phyloP scores from a whole-genome alignment of 345 rosid genomes.

The Pseudoturritis turrita region DNA sequence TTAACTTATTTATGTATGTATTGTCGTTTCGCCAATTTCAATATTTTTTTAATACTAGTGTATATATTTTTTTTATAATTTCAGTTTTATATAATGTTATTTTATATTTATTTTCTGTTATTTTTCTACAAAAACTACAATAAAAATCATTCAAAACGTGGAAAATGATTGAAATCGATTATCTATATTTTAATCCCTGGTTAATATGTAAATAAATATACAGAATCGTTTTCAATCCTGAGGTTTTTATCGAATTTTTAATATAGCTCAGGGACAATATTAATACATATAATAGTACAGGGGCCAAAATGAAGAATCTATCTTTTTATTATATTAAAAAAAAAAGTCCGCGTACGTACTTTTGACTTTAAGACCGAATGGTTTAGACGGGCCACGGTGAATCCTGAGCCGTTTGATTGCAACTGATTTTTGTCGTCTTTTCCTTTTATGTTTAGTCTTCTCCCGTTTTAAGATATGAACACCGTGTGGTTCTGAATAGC shows the following conservation, averaged over 20 bases:
- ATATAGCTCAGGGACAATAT: background rate
- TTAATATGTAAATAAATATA: background rate
- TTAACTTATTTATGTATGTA: too few species aligned
- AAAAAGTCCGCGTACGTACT: background rate
- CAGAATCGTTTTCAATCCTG: background rate
- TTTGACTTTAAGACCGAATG: conserved; percentile 30
- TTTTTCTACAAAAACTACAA: background rate
- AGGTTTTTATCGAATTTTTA: background rate
- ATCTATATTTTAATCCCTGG: background rate
- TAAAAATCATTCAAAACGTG: background rate
- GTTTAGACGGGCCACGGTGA: conserved; percentile 5
- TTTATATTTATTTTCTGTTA: background rate
- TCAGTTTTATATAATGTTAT: background rate
- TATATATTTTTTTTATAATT: too few species aligned
- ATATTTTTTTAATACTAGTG: too few species aligned
- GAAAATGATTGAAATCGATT: background rate
- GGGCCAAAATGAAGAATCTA: conserved; percentile 18
- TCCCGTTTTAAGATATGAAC: conserved; percentile 10
- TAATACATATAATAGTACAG: background rate
- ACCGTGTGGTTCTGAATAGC: conserved; percentile 27
- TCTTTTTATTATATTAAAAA: background rate
- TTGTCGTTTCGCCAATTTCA: too few species aligned
- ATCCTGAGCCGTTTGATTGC: conserved; percentile 23
- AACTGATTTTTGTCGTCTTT: conserved; percentile 23
- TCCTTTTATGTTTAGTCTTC: background rate